phyloP scores from a whole-genome alignment of 192 early-diverging fungal genomes.

The Phlyctochytrium planicorne region DNA sequence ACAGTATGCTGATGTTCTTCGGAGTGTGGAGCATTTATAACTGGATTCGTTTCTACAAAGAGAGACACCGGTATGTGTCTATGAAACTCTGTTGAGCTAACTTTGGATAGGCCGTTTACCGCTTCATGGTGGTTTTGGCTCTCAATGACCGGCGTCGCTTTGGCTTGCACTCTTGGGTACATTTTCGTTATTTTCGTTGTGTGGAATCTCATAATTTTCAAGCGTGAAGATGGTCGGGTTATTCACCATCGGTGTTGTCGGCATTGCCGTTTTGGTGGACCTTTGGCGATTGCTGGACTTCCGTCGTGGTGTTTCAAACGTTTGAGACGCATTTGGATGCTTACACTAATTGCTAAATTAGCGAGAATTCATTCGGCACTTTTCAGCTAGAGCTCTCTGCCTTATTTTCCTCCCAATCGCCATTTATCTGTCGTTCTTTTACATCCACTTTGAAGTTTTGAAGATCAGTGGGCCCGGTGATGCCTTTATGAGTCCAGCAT shows the following conservation, averaged over 20 bases:
- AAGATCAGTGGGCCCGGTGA: conserved; percentile 85
- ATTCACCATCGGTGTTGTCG: conserved; percentile 81
- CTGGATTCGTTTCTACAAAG: conserved; percentile 87
- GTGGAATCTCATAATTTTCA: conserved; percentile 5
- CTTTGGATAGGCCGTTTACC: conserved; percentile 56
- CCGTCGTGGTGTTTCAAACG: conserved; percentile 69
- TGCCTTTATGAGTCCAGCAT: conserved; percentile 84
- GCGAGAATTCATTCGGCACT: conserved; percentile 75
- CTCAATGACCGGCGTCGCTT: conserved; percentile 70
- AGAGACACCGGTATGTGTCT: conserved; percentile 19
- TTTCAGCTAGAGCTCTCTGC: conserved; percentile 76
- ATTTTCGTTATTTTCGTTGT: conserved; percentile 9
- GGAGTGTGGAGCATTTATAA: conserved; percentile 78
- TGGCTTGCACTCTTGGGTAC: conserved; percentile 72
- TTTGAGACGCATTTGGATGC: conserved; percentile 11
- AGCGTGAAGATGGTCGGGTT: conserved; percentile 97
- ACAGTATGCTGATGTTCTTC: conserved; percentile 92
- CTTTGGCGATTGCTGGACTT: conserved; percentile 92
- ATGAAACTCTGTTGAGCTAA: conserved; percentile 32
- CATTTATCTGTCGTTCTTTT: conserved; percentile 86
- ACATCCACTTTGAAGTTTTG: conserved; percentile 87
- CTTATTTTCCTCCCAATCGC: conserved; percentile 78
- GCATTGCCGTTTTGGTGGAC: conserved; percentile 79
- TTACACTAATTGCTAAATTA: conserved; percentile 15
- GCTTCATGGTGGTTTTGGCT: conserved; percentile 87